phyloP scores from a whole-genome alignment of 1,284 basidiomycete species.

The Lentinula novae-zelandiae region DNA sequence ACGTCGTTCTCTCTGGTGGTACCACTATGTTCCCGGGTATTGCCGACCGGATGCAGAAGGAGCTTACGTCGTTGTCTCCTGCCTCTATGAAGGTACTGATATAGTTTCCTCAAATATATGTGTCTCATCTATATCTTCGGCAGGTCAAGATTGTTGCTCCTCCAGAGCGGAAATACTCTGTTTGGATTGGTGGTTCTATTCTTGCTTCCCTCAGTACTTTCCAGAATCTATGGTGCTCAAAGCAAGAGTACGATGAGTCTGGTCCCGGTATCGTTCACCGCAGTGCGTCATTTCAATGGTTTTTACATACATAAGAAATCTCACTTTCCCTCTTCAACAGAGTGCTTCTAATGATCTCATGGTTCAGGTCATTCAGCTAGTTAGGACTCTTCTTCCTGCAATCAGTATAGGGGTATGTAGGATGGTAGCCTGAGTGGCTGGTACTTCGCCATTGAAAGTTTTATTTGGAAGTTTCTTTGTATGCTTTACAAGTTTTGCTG shows the following conservation, averaged over 20 bases:
- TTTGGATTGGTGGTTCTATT: constrained; percentile 41
- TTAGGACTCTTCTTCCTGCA: too few species aligned
- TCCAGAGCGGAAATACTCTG: constrained; percentile 31
- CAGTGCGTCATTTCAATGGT: constrained; percentile 11
- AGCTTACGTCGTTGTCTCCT: constrained; percentile 70
- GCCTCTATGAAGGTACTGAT: constrained; percentile 57
- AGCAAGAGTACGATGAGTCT: constrained; percentile 18
- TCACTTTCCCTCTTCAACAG: not conserved
- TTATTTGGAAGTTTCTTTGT: too few species aligned
- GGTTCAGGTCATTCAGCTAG: not conserved
- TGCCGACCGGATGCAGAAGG: constrained; percentile 83
- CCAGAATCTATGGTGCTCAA: constrained; percentile 18
- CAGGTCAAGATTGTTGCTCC: constrained; percentile 17
- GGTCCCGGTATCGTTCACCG: constrained; percentile 18
- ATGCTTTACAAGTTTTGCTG: too few species aligned
- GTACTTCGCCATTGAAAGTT: too few species aligned
- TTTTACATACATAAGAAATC: not conserved
- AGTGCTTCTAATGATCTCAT: not conserved
- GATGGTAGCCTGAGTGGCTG: not conserved
- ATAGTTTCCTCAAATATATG: constrained; percentile 34
- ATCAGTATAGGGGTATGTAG: not conserved
- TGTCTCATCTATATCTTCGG: not conserved
- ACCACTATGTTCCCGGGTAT: constrained; percentile 88
- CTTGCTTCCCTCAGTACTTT: constrained; percentile 43
- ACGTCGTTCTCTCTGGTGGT: constrained; percentile 82